Conservation (phyloP, 805 yeast genomes). For the Lachancea mirantina region DNA sequence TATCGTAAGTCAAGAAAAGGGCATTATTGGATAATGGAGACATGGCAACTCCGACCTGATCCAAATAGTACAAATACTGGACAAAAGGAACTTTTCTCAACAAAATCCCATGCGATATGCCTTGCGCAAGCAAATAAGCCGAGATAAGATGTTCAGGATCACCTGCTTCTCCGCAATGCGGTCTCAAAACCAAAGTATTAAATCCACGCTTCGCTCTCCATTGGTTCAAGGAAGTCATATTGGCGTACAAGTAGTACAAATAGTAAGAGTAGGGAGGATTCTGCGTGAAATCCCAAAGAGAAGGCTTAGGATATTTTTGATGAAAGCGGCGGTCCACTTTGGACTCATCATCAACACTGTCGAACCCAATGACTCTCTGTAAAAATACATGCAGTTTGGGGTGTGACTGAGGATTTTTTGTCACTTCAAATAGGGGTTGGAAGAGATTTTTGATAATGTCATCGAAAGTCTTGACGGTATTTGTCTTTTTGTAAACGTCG, state of each 20-base stretch:
- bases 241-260: slow-evolving; percentile 80
- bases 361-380: slow-evolving; percentile 95
- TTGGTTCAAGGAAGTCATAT: slow-evolving; percentile 76
- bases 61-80: slow-evolving; percentile 86
- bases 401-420: slow-evolving; percentile 73
- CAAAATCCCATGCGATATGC: slow-evolving; percentile 91
- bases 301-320: slow-evolving; percentile 78
- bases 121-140: slow-evolving; percentile 82
- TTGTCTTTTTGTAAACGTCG: slow-evolving; percentile 76
- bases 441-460: slow-evolving; percentile 75
- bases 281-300: slow-evolving; percentile 64
- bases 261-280: slow-evolving; percentile 99
- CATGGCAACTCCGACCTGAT: slow-evolving; percentile 97
- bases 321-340: slow-evolving; percentile 80
- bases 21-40: slow-evolving; percentile 97
- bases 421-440: slow-evolving; percentile 84
- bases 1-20: slow-evolving; percentile 87
- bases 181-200: slow-evolving; percentile 90
- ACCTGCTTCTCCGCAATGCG: slow-evolving; percentile 99
- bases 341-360: slow-evolving; percentile 96
- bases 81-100: slow-evolving; percentile 90
- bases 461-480: slow-evolving; percentile 61
- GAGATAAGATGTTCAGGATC: slow-evolving; percentile 95
- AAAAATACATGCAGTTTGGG: slow-evolving; percentile 88
- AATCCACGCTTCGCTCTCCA: slow-evolving; percentile 70